phyloP scores from a whole-genome alignment of 176 grass and related monocot genomes.

The Triticum aestivum region DNA sequence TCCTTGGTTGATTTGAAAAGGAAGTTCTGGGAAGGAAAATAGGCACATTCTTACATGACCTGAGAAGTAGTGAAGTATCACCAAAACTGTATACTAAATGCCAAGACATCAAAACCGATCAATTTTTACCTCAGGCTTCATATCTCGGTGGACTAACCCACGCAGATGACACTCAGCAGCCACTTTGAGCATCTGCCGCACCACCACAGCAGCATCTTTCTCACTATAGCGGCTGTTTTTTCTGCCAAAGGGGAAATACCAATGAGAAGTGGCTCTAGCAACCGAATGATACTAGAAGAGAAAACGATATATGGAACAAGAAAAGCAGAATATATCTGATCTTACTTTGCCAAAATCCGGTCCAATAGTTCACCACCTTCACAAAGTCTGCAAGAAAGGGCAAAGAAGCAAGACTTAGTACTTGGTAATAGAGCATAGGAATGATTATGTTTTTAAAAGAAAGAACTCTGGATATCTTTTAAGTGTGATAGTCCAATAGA shows the following conservation, averaged over 20 bases:
- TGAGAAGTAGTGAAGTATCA: slow-evolving; percentile 55
- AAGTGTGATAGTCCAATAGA: background rate
- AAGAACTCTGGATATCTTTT: background rate
- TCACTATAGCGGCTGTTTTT: slow-evolving; percentile 96
- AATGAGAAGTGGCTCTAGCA: slow-evolving; percentile 32
- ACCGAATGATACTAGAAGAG: background rate
- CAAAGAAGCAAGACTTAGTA: slow-evolving; percentile 35
- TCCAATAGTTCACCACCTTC: slow-evolving; percentile 99
- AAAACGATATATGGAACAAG: slow-evolving; percentile 5
- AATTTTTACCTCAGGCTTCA: slow-evolving; percentile 95
- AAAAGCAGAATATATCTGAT: slow-evolving; percentile 23
- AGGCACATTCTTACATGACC: slow-evolving; percentile 53
- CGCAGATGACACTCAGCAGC: slow-evolving; percentile 92
- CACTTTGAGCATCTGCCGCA: slow-evolving; percentile 97
- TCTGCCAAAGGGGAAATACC: slow-evolving; percentile 37
- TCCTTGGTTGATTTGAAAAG: slow-evolving; percentile 89
- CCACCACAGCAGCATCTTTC: slow-evolving; percentile 98
- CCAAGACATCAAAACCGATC: slow-evolving; percentile 21
- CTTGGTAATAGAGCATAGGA: slow-evolving; percentile 1
- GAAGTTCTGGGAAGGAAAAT: slow-evolving; percentile 91
- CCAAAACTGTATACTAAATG: slow-evolving; percentile 34
- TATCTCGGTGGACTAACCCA: slow-evolving; percentile 97
- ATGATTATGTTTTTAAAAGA: slow-evolving; percentile 5
- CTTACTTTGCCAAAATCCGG: slow-evolving; percentile 95
- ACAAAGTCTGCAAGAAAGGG: slow-evolving; percentile 75